These are phyloP conservation scores for Tylopilus subfusipes DNA, from an alignment of 768 basidiomycete genomes.

Conservation along the genomic window DNA sequence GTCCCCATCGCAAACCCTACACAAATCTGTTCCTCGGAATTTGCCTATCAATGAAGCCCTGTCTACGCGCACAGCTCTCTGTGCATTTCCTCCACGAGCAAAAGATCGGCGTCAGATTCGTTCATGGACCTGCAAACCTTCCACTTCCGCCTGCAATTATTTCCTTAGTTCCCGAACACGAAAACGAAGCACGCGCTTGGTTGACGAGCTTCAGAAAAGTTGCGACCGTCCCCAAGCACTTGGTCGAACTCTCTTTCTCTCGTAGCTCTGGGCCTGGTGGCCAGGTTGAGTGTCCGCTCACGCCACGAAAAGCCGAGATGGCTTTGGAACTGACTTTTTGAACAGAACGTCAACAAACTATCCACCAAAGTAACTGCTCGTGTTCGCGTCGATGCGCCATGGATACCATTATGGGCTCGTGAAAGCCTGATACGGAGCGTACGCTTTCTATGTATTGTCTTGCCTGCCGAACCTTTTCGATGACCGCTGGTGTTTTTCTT, in stretches of 20 bases:
- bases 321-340: neutral
- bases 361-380: conserved; percentile 75
- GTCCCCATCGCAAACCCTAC: neutral
- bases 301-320: neutral
- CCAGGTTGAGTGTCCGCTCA: conserved; percentile 47
- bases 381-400: conserved; percentile 52
- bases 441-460: conserved; percentile 22
- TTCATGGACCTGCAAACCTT: conserved; percentile 33
- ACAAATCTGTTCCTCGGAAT: neutral
- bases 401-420: conserved; percentile 71
- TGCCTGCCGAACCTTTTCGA: neutral
- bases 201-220: conserved; percentile 42
- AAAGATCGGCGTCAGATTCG: conserved; percentile 1
- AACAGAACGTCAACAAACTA: conserved; percentile 87
- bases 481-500: neutral
- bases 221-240: conserved; percentile 11
- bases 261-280: conserved; percentile 85
- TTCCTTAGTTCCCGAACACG: conserved; percentile 36
- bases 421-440: conserved; percentile 48
- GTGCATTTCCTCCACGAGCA: neutral
- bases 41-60: neutral
- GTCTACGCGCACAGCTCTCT: neutral
- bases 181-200: conserved; percentile 54
- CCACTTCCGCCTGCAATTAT: conserved; percentile 43
- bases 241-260: conserved; percentile 65